Percentiles rank a stretch among this genome's conserved stretches.
phyloP scores from a whole-genome alignment of 2,329 filamentous ascomycete species.

The Xylariaceae sp. region DNA sequence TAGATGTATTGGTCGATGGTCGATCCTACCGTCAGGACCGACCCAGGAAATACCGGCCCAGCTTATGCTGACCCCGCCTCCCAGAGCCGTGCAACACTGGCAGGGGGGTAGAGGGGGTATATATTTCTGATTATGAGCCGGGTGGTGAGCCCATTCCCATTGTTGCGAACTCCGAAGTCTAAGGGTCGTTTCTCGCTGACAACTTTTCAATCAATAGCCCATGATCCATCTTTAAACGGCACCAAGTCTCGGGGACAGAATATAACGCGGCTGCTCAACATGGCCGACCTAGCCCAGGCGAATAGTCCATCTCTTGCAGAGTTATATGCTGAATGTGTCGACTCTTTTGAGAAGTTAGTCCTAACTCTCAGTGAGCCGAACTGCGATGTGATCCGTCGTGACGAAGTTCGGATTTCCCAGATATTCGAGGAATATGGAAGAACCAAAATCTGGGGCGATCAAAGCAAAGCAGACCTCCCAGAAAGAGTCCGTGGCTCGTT shows the following conservation, averaged over 20 bases:
- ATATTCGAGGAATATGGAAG: constrained; percentile 5
- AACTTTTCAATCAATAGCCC: too few relatives aligned
- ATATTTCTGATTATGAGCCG: too few relatives aligned
- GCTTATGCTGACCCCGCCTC: too few relatives aligned
- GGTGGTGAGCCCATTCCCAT: too few relatives aligned
- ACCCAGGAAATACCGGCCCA: too few relatives aligned
- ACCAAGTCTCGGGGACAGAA: neutral
- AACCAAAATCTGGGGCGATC: constrained; percentile 4
- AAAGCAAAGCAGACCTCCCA: constrained; percentile 4
- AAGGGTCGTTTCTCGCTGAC: too few relatives aligned
- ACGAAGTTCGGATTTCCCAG: neutral
- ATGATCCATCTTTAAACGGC: neutral
- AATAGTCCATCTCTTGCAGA: neutral
- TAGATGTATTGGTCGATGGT: too few relatives aligned
- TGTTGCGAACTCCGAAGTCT: too few relatives aligned
- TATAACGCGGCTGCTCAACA: neutral
- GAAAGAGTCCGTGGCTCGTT: neutral
- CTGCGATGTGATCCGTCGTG: constrained; percentile 1
- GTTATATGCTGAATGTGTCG: neutral
- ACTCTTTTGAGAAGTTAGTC: constrained; percentile 1
- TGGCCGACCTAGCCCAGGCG: neutral
- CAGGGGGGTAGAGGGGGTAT: too few relatives aligned
- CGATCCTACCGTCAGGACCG: too few relatives aligned
- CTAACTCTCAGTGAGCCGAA: constrained; percentile 1
- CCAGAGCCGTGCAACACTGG: too few relatives aligned